phyloP scores from a whole-genome alignment of 768 basidiomycete species.

The Pleurotus pulmonarius region DNA sequence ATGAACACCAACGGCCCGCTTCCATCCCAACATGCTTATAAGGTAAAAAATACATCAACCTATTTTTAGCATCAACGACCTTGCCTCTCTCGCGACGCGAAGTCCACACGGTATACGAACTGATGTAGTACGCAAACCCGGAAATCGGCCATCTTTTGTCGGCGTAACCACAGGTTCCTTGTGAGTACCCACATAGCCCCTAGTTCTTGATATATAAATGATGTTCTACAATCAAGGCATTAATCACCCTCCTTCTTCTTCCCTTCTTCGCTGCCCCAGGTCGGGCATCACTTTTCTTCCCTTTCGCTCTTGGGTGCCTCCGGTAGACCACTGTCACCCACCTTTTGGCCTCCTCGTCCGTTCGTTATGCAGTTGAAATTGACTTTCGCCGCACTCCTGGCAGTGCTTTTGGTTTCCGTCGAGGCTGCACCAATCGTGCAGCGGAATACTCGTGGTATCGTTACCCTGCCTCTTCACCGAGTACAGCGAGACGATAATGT shows the following conservation, averaged over 20 bases:
- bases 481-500: slow-evolving; percentile 22
- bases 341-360: slow-evolving; percentile 20
- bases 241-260: slow-evolving; percentile 14
- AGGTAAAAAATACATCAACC: no score
- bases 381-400: slow-evolving; percentile 48
- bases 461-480: slow-evolving; percentile 43
- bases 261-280: slow-evolving; percentile 21
- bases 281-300: slow-evolving; percentile 20
- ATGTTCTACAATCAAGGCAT: background rate
- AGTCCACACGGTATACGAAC: no score
- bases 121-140: no score
- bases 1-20: no score
- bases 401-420: slow-evolving; percentile 44
- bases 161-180: no score
- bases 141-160: no score
- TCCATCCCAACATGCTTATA: no score
- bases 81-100: background rate
- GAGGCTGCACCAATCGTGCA: slow-evolving; percentile 38
- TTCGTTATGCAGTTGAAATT: slow-evolving; percentile 51
- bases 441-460: slow-evolving; percentile 22
- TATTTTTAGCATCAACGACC: no score
- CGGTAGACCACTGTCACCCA: slow-evolving; percentile 2
- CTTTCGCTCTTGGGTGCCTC: slow-evolving; percentile 22
- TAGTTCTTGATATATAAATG: background rate
- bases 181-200: no score